phyloP scores from a whole-genome alignment of 306 rosid species.

The Coriaria nepalensis region DNA sequence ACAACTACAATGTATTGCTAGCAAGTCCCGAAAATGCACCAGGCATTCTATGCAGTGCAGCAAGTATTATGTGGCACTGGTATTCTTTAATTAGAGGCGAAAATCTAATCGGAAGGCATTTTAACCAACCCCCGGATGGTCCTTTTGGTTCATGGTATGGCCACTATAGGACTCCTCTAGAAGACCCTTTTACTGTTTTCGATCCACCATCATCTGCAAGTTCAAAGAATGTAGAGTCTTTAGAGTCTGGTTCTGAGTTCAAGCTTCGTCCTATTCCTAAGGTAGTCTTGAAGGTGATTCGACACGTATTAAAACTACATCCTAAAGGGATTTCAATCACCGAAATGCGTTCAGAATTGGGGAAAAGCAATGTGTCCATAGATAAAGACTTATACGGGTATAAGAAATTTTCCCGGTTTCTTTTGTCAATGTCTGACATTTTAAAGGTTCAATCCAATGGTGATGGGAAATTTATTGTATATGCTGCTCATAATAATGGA shows the following conservation, averaged over 20 bases:
- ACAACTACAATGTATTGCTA: slow-evolving; percentile 75
- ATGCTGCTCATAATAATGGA: slow-evolving; percentile 2
- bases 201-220: slow-evolving; percentile 22
- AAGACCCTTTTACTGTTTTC: slow-evolving; percentile 31
- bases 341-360: slow-evolving; percentile 36
- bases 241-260: slow-evolving; percentile 20
- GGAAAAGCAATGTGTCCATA: slow-evolving; percentile 15
- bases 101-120: slow-evolving; percentile 47
- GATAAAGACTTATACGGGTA: slow-evolving; percentile 38
- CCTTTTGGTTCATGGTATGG: slow-evolving; percentile 71
- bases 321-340: slow-evolving; percentile 43
- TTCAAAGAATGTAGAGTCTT: slow-evolving; percentile 11
- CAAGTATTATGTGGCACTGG: slow-evolving; percentile 93
- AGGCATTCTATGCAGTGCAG: slow-evolving; percentile 61
- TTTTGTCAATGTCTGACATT: slow-evolving; percentile 33
- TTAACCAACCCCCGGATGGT: slow-evolving; percentile 79
- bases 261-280: slow-evolving; percentile 26
- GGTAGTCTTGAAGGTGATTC: slow-evolving; percentile 21
- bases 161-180: slow-evolving; percentile 41
- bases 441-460: slow-evolving; percentile 19
- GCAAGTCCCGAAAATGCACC: slow-evolving; percentile 44
- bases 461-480: slow-evolving; percentile 20
- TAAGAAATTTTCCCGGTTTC: slow-evolving; percentile 35
- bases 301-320: slow-evolving; percentile 23
- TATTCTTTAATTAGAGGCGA: slow-evolving; percentile 54